phyloP scores from a whole-genome alignment of 208 protist genomes.

The Leishmania gerbilli region DNA sequence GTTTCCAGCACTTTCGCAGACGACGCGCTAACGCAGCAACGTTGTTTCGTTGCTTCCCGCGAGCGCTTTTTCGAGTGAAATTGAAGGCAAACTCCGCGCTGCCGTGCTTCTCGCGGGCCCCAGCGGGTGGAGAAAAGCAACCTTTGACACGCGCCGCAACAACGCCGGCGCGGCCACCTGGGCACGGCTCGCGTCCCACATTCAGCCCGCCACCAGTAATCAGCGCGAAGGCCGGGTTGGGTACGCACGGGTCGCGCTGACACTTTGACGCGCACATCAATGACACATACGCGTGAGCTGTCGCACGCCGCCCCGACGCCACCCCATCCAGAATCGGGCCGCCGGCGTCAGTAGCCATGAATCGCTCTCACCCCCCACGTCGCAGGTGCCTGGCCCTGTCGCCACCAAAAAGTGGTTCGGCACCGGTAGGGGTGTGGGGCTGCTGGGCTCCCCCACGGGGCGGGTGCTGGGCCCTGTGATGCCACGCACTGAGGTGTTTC shows the following conservation, averaged over 20 bases:
- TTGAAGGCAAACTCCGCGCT: no score
- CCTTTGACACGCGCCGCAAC: background rate
- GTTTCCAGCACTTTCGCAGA: background rate
- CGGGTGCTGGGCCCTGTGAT: background rate
- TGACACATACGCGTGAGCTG: background rate
- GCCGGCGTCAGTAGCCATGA: background rate
- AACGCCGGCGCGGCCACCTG: background rate
- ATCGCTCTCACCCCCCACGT: no score
- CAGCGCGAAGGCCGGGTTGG: background rate
- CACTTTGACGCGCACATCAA: no score
- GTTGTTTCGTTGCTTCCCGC: background rate
- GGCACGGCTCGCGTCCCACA: background rate
- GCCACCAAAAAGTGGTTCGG: background rate
- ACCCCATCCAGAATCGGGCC: background rate
- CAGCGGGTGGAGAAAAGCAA: background rate
- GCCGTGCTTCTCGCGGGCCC: background rate
- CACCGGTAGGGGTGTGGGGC: background rate
- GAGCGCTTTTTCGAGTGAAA: background rate
- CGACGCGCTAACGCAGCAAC: background rate
- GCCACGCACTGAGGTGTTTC: background rate
- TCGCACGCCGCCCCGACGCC: background rate
- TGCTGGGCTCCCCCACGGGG: no score
- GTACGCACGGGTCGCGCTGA: background rate
- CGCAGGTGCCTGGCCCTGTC: background rate
- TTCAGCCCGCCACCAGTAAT: background rate